Percentiles rank a stretch among this genome's conserved stretches.
Evolutionary conservation across 192 early-diverging fungal species (phyloP).

Genomic region (Backusella westeae): DNA sequence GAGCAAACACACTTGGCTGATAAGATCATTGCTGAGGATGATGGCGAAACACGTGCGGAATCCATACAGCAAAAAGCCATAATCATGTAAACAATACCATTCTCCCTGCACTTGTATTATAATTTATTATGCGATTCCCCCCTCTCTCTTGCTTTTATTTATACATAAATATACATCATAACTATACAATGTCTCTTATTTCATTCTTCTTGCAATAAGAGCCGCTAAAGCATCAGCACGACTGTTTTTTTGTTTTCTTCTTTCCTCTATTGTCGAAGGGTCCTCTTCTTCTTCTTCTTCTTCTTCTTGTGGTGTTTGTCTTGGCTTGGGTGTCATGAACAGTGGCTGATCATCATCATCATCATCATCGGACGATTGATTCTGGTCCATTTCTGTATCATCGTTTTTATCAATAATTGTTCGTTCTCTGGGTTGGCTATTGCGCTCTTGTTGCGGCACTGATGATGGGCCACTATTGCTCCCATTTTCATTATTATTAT

Average conservation of each 20-base stretch:
- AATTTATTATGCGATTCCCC: not conserved
- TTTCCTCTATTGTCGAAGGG: not conserved
- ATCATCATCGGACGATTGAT: not conserved
- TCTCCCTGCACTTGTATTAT: not conserved
- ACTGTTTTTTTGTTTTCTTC: not conserved
- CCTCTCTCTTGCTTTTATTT: not conserved
- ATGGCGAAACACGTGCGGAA: not conserved
- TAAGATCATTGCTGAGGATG: constrained; percentile 17
- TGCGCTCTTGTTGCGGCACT: not conserved
- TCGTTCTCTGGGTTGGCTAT: not conserved
- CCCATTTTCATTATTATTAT: not conserved
- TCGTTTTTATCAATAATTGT: not conserved
- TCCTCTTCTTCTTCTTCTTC: not conserved
- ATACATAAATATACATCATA: not conserved
- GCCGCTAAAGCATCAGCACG: not conserved
- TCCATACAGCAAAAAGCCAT: constrained; percentile 7
- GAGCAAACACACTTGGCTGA: constrained; percentile 28
- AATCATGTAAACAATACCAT: not conserved
- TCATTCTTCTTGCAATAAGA: not conserved
- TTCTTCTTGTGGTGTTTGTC: not conserved
- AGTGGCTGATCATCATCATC: constrained; percentile 9
- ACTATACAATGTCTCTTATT: not conserved
- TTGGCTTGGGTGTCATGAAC: not conserved
- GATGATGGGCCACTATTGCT: not conserved
- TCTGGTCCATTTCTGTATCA: not conserved